Conservation (phyloP, 2,329 filamentous ascomycete species). For the Pochonia chlamydosporia region DNA sequence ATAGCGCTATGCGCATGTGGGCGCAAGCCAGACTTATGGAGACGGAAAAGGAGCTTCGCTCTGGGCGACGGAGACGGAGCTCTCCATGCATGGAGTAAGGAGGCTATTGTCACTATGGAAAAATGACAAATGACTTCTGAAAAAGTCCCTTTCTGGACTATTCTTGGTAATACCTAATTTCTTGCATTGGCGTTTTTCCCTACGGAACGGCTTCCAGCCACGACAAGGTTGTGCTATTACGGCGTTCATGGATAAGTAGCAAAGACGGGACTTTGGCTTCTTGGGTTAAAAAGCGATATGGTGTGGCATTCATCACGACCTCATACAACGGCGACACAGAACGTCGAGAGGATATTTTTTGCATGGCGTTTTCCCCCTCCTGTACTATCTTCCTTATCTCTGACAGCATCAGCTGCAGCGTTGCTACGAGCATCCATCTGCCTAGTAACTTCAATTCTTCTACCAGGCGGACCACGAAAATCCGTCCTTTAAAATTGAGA, state of each 20-base stretch:
- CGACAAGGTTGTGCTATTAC: not conserved
- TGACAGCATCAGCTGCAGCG: not conserved
- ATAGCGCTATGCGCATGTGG: slow-evolving; percentile 49
- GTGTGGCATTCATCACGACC: not conserved
- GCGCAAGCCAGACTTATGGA: slow-evolving; percentile 55
- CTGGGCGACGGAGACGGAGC: slow-evolving; percentile 44
- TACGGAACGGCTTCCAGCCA: no score
- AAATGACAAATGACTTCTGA: not conserved
- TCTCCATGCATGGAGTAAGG: slow-evolving; percentile 22
- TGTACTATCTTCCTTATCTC: not conserved
- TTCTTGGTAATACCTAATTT: not conserved
- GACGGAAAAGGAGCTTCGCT: slow-evolving; percentile 53
- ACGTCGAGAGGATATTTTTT: not conserved
- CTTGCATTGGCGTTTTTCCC: not conserved
- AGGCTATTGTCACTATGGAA: not conserved
- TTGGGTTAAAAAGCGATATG: slow-evolving; percentile 1
- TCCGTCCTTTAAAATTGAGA: not conserved
- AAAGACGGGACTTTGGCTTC: not conserved
- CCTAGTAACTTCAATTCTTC: not conserved
- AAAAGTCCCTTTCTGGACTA: not conserved
- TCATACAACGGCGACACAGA: not conserved
- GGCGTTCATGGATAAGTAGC: not conserved
- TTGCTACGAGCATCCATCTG: not conserved
- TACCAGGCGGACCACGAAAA: not conserved
- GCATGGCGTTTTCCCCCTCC: not conserved